Evolutionary conservation across 2,329 filamentous ascomycete species (phyloP).

Genomic region (Calcarisporium arbuscula): DNA sequence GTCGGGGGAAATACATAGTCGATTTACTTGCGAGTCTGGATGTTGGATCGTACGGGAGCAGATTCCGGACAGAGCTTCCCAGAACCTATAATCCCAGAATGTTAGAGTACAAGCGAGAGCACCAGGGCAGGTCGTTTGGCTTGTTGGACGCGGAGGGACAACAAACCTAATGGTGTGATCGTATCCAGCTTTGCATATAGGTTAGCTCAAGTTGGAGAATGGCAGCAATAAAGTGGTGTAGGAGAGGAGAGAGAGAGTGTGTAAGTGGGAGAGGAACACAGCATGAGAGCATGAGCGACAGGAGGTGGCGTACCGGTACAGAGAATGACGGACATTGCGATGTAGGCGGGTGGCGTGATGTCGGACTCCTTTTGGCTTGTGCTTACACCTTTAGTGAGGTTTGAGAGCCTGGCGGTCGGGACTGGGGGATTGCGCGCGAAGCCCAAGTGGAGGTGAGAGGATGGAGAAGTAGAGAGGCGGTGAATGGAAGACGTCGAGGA

Average conservation of each 20-base stretch:
- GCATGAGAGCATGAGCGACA: conserved; percentile 8
- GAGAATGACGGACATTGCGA: conserved; percentile 54
- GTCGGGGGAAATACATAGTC: conserved; percentile 95
- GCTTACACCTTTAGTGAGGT: no score
- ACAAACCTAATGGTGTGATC: conserved; percentile 55
- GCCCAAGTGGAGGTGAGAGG: no score
- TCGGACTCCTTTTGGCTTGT: no score
- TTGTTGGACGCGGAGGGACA: conserved; percentile 6
- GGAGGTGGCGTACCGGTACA: conserved; percentile 46
- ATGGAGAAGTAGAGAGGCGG: no score
- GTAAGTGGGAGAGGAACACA: conserved; percentile 13
- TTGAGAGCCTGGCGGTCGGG: no score
- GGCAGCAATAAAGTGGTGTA: conserved; percentile 1
- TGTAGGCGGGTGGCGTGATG: no score
- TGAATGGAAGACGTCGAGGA: no score
- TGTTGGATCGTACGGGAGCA: conserved; percentile 98
- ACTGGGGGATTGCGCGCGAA: no score
- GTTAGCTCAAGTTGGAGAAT: conserved; percentile 1
- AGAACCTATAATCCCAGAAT: conserved; percentile 59
- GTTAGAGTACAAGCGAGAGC: conserved; percentile 14
- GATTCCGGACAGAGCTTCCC: conserved; percentile 96
- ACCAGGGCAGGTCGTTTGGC: no score
- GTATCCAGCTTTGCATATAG: conserved; percentile 43
- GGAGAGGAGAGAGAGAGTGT: neutral
- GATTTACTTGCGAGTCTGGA: conserved; percentile 96